Base-by-base conservation (phyloP, 2,329 filamentous ascomycete species). In the Apiospora koreana region DNA sequence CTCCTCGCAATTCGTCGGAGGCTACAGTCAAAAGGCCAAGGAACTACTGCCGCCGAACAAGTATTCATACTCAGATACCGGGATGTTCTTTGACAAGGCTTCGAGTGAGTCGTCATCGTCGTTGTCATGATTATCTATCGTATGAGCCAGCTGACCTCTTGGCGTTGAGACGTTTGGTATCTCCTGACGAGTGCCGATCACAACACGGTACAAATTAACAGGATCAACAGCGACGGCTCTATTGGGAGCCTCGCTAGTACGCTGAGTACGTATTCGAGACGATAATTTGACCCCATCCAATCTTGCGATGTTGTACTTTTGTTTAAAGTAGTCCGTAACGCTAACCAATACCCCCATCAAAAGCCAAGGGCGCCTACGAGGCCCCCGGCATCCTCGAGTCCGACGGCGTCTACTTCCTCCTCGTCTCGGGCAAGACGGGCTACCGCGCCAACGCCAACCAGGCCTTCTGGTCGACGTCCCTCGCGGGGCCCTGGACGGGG, bases 201-300 rank as follows among this genome's bases (percentile, higher is more conserved):
- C 74, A 83, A 84, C 71, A 80, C 74, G 18, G 77, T 83, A 21
- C 80, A 83, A 69, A 77, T 83, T 68, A 83, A 83, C 72, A 70
- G 71, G 18, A 80, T 82, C 72, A 81, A 81, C 72, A 72, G 74
- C 3, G 79, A 82, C 66, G 81, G 81, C 2, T 74, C 73, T 3
- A 75, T 83, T 8, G 81, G 81, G 31, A 74, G 76, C 64, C 77
- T 62, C 8, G 54, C 54, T 14, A 73, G 41, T 77, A 77, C 28
- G 76, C 75, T 81, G 14, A 71, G 78, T 77, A 73, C 67, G 71
- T 71, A 25, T 16, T 65, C 48, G 46, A 35, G 18, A 31, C 43
- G 25, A 12, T 38, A 41, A 3, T 4, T 38, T 12, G 0, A 3
- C 35, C 35, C 35, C 35, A 35, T 35, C 35, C 35, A 35, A 35